Percentiles rank a stretch among this genome's conserved stretches.
phyloP scores from a whole-genome alignment of 1,284 basidiomycete genomes.

The Irpex sp. region DNA sequence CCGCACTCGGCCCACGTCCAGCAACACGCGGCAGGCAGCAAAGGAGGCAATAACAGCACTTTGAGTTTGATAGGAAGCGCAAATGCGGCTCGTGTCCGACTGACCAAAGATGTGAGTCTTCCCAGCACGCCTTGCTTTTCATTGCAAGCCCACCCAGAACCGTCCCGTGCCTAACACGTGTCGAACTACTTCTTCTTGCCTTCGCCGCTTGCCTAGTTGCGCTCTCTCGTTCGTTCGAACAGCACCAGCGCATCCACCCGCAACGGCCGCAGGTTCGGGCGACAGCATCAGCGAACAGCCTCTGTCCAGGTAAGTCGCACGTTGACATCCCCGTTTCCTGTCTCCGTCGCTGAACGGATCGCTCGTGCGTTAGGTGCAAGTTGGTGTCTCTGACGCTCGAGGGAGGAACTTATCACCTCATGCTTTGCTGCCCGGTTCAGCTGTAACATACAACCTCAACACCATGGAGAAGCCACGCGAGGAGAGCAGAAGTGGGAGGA shows the following conservation, averaged over 20 bases:
- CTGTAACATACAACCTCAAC: constrained; percentile 16
- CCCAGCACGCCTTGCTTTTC: constrained; percentile 18
- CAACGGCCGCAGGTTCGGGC: constrained; percentile 13
- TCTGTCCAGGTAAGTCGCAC: constrained; percentile 20
- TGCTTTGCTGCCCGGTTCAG: constrained; percentile 17
- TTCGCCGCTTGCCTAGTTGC: constrained; percentile 21
- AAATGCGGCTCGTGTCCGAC: constrained; percentile 28
- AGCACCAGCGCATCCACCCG: constrained; percentile 20
- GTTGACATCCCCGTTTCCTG: not conserved
- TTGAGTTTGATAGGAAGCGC: constrained; percentile 28
- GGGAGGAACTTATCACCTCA: constrained; percentile 1
- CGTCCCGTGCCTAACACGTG: constrained; percentile 36
- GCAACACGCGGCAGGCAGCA: constrained; percentile 14
- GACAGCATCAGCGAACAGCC: constrained; percentile 17
- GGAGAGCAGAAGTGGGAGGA: constrained; percentile 23
- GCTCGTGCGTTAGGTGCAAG: not conserved
- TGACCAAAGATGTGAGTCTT: constrained; percentile 30
- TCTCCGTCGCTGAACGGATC: not conserved
- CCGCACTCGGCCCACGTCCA: constrained; percentile 13
- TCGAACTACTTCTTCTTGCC: constrained; percentile 22
- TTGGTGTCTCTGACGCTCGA: constrained; percentile 5
- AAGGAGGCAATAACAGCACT: constrained; percentile 20
- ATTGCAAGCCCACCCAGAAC: not conserved
- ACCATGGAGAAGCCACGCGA: constrained; percentile 22
- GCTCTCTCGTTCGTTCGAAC: constrained; percentile 29